These are phyloP conservation scores for Pseudocercospora cruenta DNA, from an alignment of 2,329 filamentous ascomycete species.

Conservation along the genomic window DNA sequence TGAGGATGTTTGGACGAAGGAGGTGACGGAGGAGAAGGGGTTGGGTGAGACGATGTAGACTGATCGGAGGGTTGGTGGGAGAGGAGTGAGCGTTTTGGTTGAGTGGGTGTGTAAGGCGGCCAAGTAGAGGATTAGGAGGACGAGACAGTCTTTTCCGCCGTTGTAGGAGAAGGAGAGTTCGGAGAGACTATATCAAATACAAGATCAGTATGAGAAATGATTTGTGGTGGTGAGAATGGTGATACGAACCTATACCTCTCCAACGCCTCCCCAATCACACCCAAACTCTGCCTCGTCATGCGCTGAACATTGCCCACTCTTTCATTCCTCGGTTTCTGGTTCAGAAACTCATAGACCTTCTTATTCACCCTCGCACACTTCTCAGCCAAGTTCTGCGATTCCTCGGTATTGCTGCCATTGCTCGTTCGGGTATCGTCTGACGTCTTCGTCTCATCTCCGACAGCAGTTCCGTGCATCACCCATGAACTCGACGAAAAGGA, in stretches of 20 bases:
- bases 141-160: slow-evolving; percentile 95
- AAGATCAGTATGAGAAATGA: no score
- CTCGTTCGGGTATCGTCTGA: not conserved
- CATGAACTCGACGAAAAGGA: not conserved
- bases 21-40: slow-evolving; percentile 83
- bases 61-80: slow-evolving; percentile 66
- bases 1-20: slow-evolving; percentile 73
- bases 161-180: slow-evolving; percentile 93
- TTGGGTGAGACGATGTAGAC: slow-evolving; percentile 87
- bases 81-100: slow-evolving; percentile 28
- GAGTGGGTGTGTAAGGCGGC: slow-evolving; percentile 57
- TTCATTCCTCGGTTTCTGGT: slow-evolving; percentile 59
- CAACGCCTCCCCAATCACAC: slow-evolving; percentile 75
- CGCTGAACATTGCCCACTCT: slow-evolving; percentile 68
- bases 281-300: slow-evolving; percentile 73
- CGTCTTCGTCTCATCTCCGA: slow-evolving; percentile 14
- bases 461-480: slow-evolving; percentile 16
- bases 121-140: slow-evolving; percentile 85
- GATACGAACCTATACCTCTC: slow-evolving; percentile 68
- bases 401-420: not conserved
- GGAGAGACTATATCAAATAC: slow-evolving; percentile 71
- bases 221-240: no score
- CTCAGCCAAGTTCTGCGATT: slow-evolving; percentile 39
- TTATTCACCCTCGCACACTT: slow-evolving; percentile 58
- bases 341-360: slow-evolving; percentile 69